Evolutionary conservation across 768 basidiomycete species (phyloP), one percentile per base, ranked within the genome.

Genomic region (Amanita jacksonii): DNA sequence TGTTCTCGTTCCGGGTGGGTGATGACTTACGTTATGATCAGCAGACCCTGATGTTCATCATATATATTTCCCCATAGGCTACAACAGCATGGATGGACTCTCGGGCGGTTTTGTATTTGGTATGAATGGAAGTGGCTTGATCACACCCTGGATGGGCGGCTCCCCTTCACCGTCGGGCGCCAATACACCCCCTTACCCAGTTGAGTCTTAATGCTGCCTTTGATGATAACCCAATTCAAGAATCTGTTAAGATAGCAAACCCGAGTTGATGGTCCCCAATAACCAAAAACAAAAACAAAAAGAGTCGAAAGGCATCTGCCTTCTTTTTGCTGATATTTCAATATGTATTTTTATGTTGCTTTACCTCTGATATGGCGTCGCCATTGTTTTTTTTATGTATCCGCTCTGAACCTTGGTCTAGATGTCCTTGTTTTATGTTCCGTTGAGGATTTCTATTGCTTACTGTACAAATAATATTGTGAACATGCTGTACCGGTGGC

Each of bases 41-140:
- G 16, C 41, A 39, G 41, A 28, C 37, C n/a, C n/a, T n/a, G n/a
- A n/a, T n/a, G n/a, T n/a, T n/a, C n/a, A n/a, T n/a, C n/a, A n/a
- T n/a, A n/a, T n/a, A n/a, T n/a, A n/a, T 38, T 32, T 20, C 36
- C 49, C 41, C 3, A 45, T 48, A 89, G 87, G 88, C 3, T 90
- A 85, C 54, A 84, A 85, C 51, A 72, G 80, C 15, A 72, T 88
- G 68, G 88, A 90, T 59, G 85, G 85, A 4, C 65, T 91, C 9
- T 83, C 79, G 47, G 88, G 86, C 18, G 88, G 88, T 5, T 90
- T 91, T 58, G 79, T 89, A 16, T 91, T 81, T 52, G 88, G 88
- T 8, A 75, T 81, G 5, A 84, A 85, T 22, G 88, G 86, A 15
- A 87, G 82, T 52, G 87, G 85, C 23, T 63, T 88, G 43, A 89